phyloP scores from a whole-genome alignment of 2,329 filamentous ascomycete species.

The Aureobasidium sp. region DNA sequence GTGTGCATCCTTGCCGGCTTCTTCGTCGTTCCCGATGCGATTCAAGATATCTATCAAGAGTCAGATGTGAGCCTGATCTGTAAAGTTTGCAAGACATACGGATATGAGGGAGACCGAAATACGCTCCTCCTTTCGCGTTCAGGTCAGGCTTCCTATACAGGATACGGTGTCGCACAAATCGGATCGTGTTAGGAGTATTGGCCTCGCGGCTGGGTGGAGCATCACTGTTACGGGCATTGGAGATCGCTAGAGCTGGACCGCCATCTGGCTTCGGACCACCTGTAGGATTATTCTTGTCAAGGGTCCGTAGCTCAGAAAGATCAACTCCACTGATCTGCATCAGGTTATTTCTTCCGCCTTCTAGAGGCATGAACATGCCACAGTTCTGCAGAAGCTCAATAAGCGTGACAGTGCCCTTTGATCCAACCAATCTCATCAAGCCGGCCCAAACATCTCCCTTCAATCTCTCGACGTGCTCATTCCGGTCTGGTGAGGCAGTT shows the following conservation, averaged over 20 bases:
- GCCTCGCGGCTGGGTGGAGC: neutral
- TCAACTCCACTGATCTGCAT: slow-evolving; percentile 69
- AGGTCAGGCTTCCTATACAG: slow-evolving; percentile 70
- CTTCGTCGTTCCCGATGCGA: slow-evolving; percentile 46
- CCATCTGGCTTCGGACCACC: slow-evolving; percentile 20
- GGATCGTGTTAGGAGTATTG: slow-evolving; percentile 49
- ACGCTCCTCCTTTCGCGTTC: slow-evolving; percentile 57
- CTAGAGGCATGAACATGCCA: slow-evolving; percentile 61
- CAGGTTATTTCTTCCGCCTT: slow-evolving; percentile 54
- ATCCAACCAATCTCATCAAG: slow-evolving; percentile 64
- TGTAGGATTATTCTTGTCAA: neutral
- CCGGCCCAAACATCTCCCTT: slow-evolving; percentile 67
- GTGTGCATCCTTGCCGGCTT: slow-evolving; percentile 51
- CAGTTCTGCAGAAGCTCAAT: slow-evolving; percentile 66
- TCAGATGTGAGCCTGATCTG: slow-evolving; percentile 3
- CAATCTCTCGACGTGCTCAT: slow-evolving; percentile 59
- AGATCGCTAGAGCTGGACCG: neutral
- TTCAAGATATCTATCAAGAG: slow-evolving; percentile 82
- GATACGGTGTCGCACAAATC: slow-evolving; percentile 73
- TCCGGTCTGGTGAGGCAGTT: slow-evolving; percentile 54
- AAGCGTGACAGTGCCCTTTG: slow-evolving; percentile 67
- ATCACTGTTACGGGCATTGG: neutral
- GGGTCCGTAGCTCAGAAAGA: slow-evolving; percentile 36
- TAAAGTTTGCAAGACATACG: slow-evolving; percentile 46
- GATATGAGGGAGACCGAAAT: slow-evolving; percentile 69